A percentile compares a stretch with the other conserved stretches of the same genome.
Conservation (phyloP, 192 early-diverging fungal genomes). For the Glomus cerebriforme region DNA sequence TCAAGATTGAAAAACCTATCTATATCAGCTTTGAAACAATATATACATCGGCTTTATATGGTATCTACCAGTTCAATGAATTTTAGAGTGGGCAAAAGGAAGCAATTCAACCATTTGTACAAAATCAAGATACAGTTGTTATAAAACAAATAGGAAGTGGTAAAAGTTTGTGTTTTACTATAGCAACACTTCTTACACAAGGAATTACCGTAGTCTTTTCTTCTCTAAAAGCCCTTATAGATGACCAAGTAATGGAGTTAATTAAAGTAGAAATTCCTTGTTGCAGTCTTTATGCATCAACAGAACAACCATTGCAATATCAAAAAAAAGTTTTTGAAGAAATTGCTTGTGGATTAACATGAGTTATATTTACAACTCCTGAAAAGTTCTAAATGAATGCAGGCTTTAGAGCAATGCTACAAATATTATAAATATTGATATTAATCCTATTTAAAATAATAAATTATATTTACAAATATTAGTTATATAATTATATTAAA, state of each 20-base stretch:
- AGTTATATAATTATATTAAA: too few relatives aligned
- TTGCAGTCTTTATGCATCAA: slow-evolving; percentile 59
- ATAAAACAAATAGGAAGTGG: slow-evolving; percentile 7
- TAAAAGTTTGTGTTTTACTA: not conserved
- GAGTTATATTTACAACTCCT: slow-evolving; percentile 84
- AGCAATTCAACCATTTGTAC: not conserved
- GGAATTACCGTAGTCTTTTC: slow-evolving; percentile 88
- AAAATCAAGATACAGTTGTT: not conserved
- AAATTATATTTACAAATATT: too few relatives aligned
- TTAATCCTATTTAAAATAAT: too few relatives aligned
- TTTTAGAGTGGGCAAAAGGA: not conserved
- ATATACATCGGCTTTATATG: not conserved
- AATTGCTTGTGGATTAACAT: slow-evolving; percentile 34
- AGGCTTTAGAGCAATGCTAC: slow-evolving; percentile 60
- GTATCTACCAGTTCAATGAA: not conserved
- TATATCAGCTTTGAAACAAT: not conserved
- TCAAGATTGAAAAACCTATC: not conserved
- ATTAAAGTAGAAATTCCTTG: slow-evolving; percentile 38
- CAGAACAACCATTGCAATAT: slow-evolving; percentile 53
- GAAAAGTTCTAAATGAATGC: slow-evolving; percentile 59
- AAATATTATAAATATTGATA: too few relatives aligned
- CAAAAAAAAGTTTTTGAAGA: slow-evolving; percentile 38
- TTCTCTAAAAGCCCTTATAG: slow-evolving; percentile 89
- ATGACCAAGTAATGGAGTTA: slow-evolving; percentile 86
- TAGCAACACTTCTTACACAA: not conserved